Conservation (phyloP, 2,329 filamentous ascomycete species). For the Stemphylium lycopersici region DNA sequence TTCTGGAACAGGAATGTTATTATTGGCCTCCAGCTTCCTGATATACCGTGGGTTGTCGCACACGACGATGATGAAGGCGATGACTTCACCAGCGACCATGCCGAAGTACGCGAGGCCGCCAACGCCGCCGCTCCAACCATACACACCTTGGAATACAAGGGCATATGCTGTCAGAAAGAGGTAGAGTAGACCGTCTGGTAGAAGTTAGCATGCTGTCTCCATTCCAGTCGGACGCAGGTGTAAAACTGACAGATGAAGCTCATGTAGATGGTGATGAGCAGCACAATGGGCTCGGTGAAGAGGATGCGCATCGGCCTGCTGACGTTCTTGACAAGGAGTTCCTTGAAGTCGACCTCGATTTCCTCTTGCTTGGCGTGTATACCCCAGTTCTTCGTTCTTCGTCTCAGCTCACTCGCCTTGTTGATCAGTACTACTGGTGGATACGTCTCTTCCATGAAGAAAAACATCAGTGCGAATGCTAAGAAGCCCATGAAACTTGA, state of each 20-base stretch:
- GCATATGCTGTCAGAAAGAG: conserved; percentile 83
- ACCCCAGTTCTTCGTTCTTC: conserved; percentile 65
- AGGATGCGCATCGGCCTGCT: conserved; percentile 57
- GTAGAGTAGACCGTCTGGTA: conserved; percentile 75
- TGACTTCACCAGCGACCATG: conserved; percentile 75
- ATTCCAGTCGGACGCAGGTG: background rate
- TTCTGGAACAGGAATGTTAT: conserved; percentile 61
- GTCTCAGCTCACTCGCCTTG: conserved; percentile 61
- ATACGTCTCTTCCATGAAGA: conserved; percentile 65
- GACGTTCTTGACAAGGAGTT: conserved; percentile 60
- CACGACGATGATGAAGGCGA: conserved; percentile 70
- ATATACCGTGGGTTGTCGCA: conserved; percentile 70
- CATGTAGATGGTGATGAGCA: conserved; percentile 56
- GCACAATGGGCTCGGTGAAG: conserved; percentile 57
- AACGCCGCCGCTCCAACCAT: conserved; percentile 72
- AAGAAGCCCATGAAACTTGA: conserved; percentile 62
- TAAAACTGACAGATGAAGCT: conserved; percentile 44
- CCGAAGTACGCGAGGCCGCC: conserved; percentile 84
- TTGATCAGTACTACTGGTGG: conserved; percentile 63
- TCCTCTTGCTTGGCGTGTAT: conserved; percentile 65
- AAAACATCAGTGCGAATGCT: conserved; percentile 55
- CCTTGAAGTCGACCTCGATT: conserved; percentile 59
- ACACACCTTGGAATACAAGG: conserved; percentile 74
- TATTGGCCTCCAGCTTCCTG: conserved; percentile 51
- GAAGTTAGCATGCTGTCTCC: conserved; percentile 2